A percentile compares a stretch with the other conserved stretches of the same genome.
Evolutionary conservation across 1,139 yeast species (phyloP).

Genomic region (Wickerhamomyces sp.): DNA sequence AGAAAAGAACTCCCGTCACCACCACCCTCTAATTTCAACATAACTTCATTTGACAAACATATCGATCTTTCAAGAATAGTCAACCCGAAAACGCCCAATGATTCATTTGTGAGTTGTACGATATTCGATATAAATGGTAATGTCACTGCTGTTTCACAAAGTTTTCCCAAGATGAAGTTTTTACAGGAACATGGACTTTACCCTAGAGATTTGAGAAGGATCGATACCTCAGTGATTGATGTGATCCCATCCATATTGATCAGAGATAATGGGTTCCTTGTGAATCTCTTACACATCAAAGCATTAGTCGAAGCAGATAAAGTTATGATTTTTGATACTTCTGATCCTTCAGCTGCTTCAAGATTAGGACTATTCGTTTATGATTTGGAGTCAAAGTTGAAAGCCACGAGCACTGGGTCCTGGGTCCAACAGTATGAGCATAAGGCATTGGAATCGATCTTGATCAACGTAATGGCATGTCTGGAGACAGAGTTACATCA

Average conservation of each 20-base stretch:
- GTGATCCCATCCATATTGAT: conserved; percentile 85
- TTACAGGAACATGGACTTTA: conserved; percentile 68
- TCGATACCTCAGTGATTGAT: conserved; percentile 85
- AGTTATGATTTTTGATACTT: conserved; percentile 78
- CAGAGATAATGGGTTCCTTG: conserved; percentile 70
- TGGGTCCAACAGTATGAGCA: conserved; percentile 60
- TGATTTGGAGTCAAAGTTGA: conserved; percentile 75
- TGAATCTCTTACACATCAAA: conserved; percentile 78
- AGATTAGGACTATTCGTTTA: conserved; percentile 79
- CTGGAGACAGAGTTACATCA: conserved; percentile 80
- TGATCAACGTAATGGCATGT: conserved; percentile 78
- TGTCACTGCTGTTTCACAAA: conserved; percentile 69
- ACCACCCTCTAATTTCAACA: conserved; percentile 10
- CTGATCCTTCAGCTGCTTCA: conserved; percentile 48
- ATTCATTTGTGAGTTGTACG: conserved; percentile 64
- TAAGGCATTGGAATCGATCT: conserved; percentile 82
- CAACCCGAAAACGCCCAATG: conserved; percentile 55
- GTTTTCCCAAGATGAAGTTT: conserved; percentile 71
- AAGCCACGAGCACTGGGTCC: conserved; percentile 16
- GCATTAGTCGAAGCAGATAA: conserved; percentile 79
- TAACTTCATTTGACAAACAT: conserved; percentile 6
- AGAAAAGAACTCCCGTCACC: conserved; percentile 3
- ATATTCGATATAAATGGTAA: conserved; percentile 71
- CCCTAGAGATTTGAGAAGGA: conserved; percentile 80
- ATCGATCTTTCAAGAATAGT: conserved; percentile 28